A percentile compares a stretch with the other conserved stretches of the same genome.
Evolutionary conservation across 2,329 filamentous ascomycete genomes (phyloP).

Genomic region (Botrytis fabae): DNA sequence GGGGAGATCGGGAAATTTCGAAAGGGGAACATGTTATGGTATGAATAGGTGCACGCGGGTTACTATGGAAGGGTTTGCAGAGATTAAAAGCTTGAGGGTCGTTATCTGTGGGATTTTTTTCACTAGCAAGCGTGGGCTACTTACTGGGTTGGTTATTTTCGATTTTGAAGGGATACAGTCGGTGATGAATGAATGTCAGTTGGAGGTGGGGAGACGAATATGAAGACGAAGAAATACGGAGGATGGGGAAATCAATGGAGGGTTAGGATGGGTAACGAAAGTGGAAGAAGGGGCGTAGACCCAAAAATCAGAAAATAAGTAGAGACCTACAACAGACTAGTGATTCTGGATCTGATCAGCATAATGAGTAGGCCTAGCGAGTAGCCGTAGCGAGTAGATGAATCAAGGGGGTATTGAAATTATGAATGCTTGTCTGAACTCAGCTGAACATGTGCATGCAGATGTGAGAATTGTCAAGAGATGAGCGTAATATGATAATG

Average conservation of each 20-base stretch:
- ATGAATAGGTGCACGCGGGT: not conserved
- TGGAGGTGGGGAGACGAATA: not conserved
- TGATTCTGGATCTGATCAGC: not conserved
- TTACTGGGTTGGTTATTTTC: not conserved
- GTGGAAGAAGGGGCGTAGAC: not conserved
- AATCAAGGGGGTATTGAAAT: not conserved
- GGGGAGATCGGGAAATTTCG: not conserved
- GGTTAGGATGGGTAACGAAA: not conserved
- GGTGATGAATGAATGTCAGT: not conserved
- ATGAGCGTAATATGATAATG: not conserved
- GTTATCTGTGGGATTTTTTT: not conserved
- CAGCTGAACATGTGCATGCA: not conserved
- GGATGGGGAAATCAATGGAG: not conserved
- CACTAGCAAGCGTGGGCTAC: not conserved
- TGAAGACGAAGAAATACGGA: not conserved
- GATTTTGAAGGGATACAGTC: not conserved
- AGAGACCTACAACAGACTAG: not conserved
- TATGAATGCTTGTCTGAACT: not conserved
- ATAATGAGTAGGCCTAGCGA: not conserved
- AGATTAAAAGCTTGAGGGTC: constrained; percentile 1
- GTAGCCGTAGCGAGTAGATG: not conserved
- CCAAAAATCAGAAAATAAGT: not conserved
- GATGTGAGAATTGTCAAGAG: not conserved
- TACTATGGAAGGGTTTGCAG: not conserved
- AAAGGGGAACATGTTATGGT: not conserved